Base-by-base conservation (phyloP, 2,329 filamentous ascomycete genomes). In the Parasarocladium wereldwijsianum region DNA sequence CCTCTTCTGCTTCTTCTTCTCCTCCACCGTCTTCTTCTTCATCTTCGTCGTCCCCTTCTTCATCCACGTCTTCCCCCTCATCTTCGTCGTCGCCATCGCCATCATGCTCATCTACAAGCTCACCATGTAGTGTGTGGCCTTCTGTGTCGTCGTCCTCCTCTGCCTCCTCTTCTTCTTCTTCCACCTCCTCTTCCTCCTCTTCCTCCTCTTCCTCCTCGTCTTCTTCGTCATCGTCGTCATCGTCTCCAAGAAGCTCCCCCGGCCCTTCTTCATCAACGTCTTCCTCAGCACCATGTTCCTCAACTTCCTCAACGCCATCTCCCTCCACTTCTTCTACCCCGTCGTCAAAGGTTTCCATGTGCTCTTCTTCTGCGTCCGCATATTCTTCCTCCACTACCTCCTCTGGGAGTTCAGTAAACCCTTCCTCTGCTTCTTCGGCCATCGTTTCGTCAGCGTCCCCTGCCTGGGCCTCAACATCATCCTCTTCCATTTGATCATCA, bases 191-290 rank as follows among this genome's bases (percentile, higher is more conserved):
- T 1, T 46, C 54, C 19, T 50, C 52, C 24, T 43, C 48, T 29
- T 53, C 51, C 24, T 44, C 48, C 13, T 54, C 52, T 1, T 46
- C 48, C 2, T 55, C 52, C 26, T 51, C 52, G 14, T 49, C 50
- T 19, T 50, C 51, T 4, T 33, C 42, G 36, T 52, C 51, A 3
- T 36, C 47, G 30, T 46, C 33, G 30, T 47, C 18, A 27, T 19
- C 14, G 8, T 38, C 42, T 24, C 39, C 20, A 14, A 30, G 16
- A 8, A 32, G 29, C 13, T 19, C 32, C n/a, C n/a, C n/a, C n/a
- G n/a, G n/a, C n/a, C n/a, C n/a, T n/a, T n/a, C n/a, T n/a, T n/a
- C n/a, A n/a, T n/a, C n/a, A n/a, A n/a, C n/a, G n/a, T n/a, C n/a
- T n/a, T n/a, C n/a, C n/a, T n/a, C n/a, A n/a, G n/a, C n/a, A n/a